Evolutionary conservation across 2,329 filamentous ascomycete species (phyloP).

Genomic region (Colletotrichum tropicicola): DNA sequence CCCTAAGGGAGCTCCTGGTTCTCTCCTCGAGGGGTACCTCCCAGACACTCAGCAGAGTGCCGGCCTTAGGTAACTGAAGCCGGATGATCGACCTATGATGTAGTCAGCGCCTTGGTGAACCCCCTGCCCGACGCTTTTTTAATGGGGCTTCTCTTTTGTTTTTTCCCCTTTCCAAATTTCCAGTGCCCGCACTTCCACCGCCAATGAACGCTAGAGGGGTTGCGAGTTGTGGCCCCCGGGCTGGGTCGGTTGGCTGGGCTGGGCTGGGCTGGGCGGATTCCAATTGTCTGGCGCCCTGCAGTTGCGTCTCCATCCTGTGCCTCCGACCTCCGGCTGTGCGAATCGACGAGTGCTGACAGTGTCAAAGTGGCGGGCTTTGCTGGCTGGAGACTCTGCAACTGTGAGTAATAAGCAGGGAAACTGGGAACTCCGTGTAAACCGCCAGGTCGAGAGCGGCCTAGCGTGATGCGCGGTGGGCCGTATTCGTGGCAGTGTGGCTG

Average conservation of each 20-base stretch:
- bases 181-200: background rate
- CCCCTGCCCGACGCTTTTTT: conserved; percentile 15
- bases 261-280: conserved; percentile 16
- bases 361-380: background rate
- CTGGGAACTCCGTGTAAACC: background rate
- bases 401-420: conserved; percentile 10
- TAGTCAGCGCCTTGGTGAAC: conserved; percentile 10
- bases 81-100: conserved; percentile 26
- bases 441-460: background rate
- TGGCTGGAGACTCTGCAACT: background rate
- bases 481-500: conserved; percentile 27
- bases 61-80: background rate
- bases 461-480: background rate
- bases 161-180: background rate
- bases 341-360: conserved; percentile 1
- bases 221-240: background rate
- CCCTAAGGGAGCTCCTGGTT: background rate
- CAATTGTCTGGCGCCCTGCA: conserved; percentile 12
- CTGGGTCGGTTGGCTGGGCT: conserved; percentile 5
- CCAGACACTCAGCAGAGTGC: background rate
- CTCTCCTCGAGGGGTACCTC: background rate
- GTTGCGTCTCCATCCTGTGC: background rate
- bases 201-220: background rate
- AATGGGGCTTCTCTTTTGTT: background rate
- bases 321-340: background rate